Base-by-base conservation (phyloP, 768 basidiomycete species). In the Heimioporus sp. region DNA sequence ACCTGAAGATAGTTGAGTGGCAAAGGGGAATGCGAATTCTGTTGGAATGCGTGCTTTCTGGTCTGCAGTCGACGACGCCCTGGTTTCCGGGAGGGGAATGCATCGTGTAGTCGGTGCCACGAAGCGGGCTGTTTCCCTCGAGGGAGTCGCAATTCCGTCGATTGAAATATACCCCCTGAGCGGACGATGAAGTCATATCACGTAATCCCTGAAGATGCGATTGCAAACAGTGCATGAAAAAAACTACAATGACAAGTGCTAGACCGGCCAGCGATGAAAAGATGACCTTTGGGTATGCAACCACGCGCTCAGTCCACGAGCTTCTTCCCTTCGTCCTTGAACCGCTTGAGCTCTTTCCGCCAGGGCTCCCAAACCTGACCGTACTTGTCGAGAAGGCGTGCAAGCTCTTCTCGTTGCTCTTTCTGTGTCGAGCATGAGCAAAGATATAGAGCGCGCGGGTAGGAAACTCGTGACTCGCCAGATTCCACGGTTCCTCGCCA, bases 281-380 rank as follows among this genome's bases (percentile, higher is more conserved):
- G 4, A 34, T 9, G 4, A 32, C 30, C 19, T 4, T 32, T 2
- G 4, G 38, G 41, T 51, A 47, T 52, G 11, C 16, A 32, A 21
- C 19, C n/a, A 24, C 24, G 5, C 24, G 5, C 24, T 68, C 52
- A 69, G 46, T 69, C 69, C 9, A 53, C 50, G 17, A 88, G 64
- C 58, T 85, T 85, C 69, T 83, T 73, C 4, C 90, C 91, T 46
- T 78, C 79, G 55, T 86, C 82, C 69, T 78, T 85, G 65, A 90
- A 90, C 69, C 83, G 89, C 52, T 77, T 78, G 46, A 92, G 72
- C 68, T 95, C 93, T 32, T 76, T 79, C 65, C 74, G 77, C 92
- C 92, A 98, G 10, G 90, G 92, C 60, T 88, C 88, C 87, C 87
- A 94, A 2, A 74, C 77, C n/a, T 82, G 63, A 1, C 93, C 92